phyloP scores from a whole-genome alignment of 1,284 basidiomycete genomes.

The Leccinum pachyderme region DNA sequence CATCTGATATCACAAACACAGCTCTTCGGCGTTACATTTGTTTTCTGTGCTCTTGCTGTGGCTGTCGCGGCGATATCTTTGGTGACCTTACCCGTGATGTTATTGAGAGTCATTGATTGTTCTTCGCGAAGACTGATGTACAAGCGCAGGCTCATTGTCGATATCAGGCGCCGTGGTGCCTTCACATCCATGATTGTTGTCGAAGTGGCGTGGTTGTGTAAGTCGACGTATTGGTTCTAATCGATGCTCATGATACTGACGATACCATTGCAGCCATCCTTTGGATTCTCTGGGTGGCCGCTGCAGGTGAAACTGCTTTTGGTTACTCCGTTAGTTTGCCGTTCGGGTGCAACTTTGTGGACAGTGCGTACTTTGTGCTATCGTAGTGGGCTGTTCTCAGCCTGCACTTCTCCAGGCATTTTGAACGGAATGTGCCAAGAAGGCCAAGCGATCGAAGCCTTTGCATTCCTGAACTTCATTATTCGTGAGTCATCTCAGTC shows the following conservation, averaged over 20 bases:
- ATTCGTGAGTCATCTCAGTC: conserved; percentile 37
- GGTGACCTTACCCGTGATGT: conserved; percentile 48
- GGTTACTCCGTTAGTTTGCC: conserved; percentile 20
- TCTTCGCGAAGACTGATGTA: conserved; percentile 8
- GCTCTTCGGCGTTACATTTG: conserved; percentile 15
- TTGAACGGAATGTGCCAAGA: conserved; percentile 39
- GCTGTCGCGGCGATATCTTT: conserved; percentile 44
- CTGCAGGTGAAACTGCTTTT: conserved; percentile 41
- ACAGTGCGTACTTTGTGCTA: conserved; percentile 11
- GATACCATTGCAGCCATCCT: conserved; percentile 41
- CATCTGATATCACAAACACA: conserved; percentile 30
- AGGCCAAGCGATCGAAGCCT: conserved; percentile 46
- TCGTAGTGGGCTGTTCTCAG: conserved; percentile 2
- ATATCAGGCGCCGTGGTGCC: conserved; percentile 34
- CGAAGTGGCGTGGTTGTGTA: conserved; percentile 40
- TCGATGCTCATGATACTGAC: neutral
- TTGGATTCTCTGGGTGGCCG: conserved; percentile 57
- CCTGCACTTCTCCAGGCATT: conserved; percentile 3
- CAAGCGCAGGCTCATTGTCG: conserved; percentile 33
- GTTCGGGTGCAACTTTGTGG: conserved; percentile 19
- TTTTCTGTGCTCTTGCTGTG: conserved; percentile 43
- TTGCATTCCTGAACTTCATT: conserved; percentile 53
- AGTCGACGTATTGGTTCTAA: conserved; percentile 6
- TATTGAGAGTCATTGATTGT: conserved; percentile 13
- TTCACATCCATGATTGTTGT: conserved; percentile 38